Base-by-base conservation (phyloP, 305 asterid genomes). In the Plantago rigida region DNA sequence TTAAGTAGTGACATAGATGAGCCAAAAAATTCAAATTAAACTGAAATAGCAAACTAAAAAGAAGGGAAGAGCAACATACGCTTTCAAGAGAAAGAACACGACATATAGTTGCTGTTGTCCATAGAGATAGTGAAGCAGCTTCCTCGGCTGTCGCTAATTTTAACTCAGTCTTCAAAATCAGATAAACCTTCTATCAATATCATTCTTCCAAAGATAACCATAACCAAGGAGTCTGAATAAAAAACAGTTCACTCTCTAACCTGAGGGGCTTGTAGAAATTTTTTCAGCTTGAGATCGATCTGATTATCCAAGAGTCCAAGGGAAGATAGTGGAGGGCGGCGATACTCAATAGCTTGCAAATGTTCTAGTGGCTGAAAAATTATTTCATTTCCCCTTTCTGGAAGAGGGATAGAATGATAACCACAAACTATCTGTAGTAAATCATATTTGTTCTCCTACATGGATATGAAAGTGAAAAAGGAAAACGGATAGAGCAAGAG, bases 81-180 rank as follows among this genome's bases (percentile, higher is more conserved):
- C 66, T 88, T 71, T 88, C 94, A 74, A 88, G 94, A 66, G 98
- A 82, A 80, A 91, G 96, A 72, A 81, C 85, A 64, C 96, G 92
- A 69, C 98, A 91, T 66, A 77, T 73, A 61, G 98, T 77, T 69
- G 93, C 82, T 8, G 85, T 80, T 70, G 98, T 81, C 98, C 98
- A 91, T 41, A 75, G 57, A 64, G 98, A 86, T 74, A 91, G 79
- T 58, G 93, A 78, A 77, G 60, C 77, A 75, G 98, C 96, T 83
- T 88, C 98, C 84, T 91, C 98, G 2, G 87, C 95, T 73, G 76
- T 73, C 61, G 87, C 88, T 71, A 91, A 69, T 72, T 75, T 83
- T 66, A 83, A 66, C 73, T 72, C 77, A 71, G 80, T 86, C 96
- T 91, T 75, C 74, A 78, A 73, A 78, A 70, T 62, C 59, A 51